A percentile compares a stretch with the other conserved stretches of the same genome.
phyloP scores from a whole-genome alignment of 345 rosid genomes.

The Boechera divaricarpa region DNA sequence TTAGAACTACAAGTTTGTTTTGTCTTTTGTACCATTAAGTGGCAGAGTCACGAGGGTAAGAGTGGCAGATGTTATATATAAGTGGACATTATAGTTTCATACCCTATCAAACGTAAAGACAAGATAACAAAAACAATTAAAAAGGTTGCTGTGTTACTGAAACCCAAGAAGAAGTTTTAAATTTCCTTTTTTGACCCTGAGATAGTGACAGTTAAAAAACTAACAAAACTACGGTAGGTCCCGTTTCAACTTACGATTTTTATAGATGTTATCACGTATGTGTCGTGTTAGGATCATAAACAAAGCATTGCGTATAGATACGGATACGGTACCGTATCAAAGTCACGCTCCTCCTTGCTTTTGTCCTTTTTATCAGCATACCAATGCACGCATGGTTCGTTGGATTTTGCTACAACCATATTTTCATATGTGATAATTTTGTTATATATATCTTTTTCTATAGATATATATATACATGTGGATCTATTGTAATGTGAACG shows the following conservation, averaged over 20 bases:
- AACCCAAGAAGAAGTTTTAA: slow-evolving; percentile 12
- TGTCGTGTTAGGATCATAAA: slow-evolving; percentile 40
- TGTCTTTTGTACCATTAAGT: slow-evolving; percentile 41
- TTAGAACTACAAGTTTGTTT: slow-evolving; percentile 37
- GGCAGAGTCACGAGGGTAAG: slow-evolving; percentile 43
- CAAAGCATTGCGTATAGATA: slow-evolving; percentile 42
- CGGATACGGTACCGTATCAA: slow-evolving; percentile 48
- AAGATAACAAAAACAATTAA: slow-evolving; percentile 27
- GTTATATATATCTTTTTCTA: not conserved
- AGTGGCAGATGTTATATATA: slow-evolving; percentile 40
- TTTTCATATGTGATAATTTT: slow-evolving; percentile 9
- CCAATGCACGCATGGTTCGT: slow-evolving; percentile 44
- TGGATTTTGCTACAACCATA: slow-evolving; percentile 32
- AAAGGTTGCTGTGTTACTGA: slow-evolving; percentile 13
- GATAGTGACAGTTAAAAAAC: slow-evolving; percentile 33
- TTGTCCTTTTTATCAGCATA: slow-evolving; percentile 41
- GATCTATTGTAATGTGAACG: slow-evolving; percentile 45
- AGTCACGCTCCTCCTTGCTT: slow-evolving; percentile 42
- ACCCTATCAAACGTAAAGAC: slow-evolving; percentile 44
- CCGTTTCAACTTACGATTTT: slow-evolving; percentile 27
- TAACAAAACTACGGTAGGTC: slow-evolving; percentile 25
- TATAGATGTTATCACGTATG: slow-evolving; percentile 43
- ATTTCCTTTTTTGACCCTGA: slow-evolving; percentile 18
- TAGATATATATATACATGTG: slow-evolving; percentile 27
- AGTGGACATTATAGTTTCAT: slow-evolving; percentile 44